These are phyloP conservation scores for Cercospora citrullina DNA, from an alignment of 2,329 filamentous ascomycete genomes.

Conservation along the genomic window DNA sequence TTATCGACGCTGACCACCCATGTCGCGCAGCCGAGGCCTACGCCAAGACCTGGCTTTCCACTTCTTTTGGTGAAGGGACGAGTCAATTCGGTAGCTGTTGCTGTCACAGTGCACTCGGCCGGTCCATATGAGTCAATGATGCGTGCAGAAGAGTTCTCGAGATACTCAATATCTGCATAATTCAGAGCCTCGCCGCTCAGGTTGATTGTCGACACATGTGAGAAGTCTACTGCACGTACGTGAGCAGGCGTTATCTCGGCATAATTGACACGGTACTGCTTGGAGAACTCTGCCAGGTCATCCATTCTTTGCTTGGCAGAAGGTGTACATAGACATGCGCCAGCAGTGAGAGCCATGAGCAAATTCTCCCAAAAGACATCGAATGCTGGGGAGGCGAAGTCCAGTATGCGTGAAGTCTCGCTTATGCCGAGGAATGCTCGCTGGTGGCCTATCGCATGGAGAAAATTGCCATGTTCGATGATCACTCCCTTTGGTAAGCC, in stretches of 20 bases:
- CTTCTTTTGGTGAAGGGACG: not conserved
- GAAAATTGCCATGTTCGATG: conserved; percentile 14
- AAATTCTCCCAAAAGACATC: conserved; percentile 22
- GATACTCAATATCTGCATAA: conserved; percentile 10
- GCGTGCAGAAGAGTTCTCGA: conserved; percentile 27
- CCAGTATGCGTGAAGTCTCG: conserved; percentile 15
- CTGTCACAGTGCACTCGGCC: conserved; percentile 36
- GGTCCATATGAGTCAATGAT: conserved; percentile 49
- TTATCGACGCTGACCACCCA: not conserved
- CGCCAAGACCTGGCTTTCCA: not conserved
- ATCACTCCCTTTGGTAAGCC: conserved; percentile 21
- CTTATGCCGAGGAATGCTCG: conserved; percentile 5
- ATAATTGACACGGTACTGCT: conserved; percentile 12
- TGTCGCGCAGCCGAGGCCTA: not conserved
- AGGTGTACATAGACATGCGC: conserved; percentile 24
- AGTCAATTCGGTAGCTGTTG: conserved; percentile 6
- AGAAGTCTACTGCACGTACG: conserved; percentile 7
- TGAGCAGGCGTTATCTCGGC: conserved; percentile 21
- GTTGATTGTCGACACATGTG: conserved; percentile 16
- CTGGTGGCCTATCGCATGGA: conserved; percentile 8
- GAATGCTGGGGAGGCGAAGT: conserved; percentile 22
- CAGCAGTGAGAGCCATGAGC: conserved; percentile 19
- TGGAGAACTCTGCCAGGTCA: conserved; percentile 4
- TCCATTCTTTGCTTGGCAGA: not conserved
- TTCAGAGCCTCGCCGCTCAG: conserved; percentile 22